These are phyloP conservation scores for Xylaria sp. DNA, from an alignment of 2,329 filamentous ascomycete species.

Conservation along the genomic window DNA sequence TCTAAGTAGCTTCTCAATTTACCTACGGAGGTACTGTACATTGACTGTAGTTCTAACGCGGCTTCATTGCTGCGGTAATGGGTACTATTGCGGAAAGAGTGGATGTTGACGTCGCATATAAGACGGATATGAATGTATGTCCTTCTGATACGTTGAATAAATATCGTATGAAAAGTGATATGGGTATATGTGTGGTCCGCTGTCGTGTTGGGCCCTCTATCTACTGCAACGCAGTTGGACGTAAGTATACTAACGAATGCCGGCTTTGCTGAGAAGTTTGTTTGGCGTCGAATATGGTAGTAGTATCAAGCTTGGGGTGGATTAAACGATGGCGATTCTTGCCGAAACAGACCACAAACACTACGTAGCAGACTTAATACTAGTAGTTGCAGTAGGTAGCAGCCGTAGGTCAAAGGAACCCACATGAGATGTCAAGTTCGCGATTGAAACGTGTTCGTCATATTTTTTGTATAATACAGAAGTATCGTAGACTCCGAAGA, in stretches of 20 bases:
- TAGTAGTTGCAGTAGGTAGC: background rate
- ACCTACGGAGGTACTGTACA: background rate
- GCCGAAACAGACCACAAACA: background rate
- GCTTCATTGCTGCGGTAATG: conserved; percentile 10
- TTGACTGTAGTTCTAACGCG: background rate
- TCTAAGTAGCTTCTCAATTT: background rate
- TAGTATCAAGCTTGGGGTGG: background rate
- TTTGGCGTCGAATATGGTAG: background rate
- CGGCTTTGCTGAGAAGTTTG: background rate
- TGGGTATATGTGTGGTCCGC: conserved; percentile 1
- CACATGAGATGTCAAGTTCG: background rate
- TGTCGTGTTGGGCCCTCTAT: background rate
- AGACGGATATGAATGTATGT: conserved; percentile 10
- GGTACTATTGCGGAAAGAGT: conserved; percentile 10
- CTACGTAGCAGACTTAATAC: conserved; percentile 4
- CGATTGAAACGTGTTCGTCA: background rate
- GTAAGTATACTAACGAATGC: background rate
- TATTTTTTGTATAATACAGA: background rate
- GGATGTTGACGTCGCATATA: conserved; percentile 1
- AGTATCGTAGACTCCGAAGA: background rate
- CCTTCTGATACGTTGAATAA: background rate
- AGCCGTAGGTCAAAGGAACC: background rate
- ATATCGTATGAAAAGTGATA: conserved; percentile 9
- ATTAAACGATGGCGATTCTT: conserved; percentile 5
- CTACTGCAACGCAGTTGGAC: background rate